A percentile compares a stretch with the other conserved stretches of the same genome.
These are phyloP conservation scores for Kalmanozyma brasiliensis DNA, from an alignment of 1,284 basidiomycete species.

Conservation along the genomic window DNA sequence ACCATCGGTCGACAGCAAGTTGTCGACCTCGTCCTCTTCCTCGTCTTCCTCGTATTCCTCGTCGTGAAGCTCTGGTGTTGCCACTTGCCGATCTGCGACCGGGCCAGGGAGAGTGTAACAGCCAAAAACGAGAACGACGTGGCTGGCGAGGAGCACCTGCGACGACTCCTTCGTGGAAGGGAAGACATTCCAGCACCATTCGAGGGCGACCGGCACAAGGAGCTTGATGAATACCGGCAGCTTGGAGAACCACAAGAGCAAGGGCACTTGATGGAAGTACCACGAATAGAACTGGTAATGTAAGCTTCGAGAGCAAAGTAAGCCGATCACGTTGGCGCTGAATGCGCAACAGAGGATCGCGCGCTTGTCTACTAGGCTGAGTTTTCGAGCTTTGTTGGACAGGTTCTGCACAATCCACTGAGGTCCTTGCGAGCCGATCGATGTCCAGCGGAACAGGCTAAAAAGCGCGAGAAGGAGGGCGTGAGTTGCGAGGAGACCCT, in stretches of 20 bases:
- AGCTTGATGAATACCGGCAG: slow-evolving; percentile 36
- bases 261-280: slow-evolving; percentile 94
- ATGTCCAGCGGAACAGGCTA: slow-evolving; percentile 75
- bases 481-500: slow-evolving; percentile 77
- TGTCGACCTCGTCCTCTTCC: slow-evolving; percentile 33
- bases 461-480: slow-evolving; percentile 75
- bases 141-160: slow-evolving; percentile 35
- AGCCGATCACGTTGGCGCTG: slow-evolving; percentile 91
- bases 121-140: slow-evolving; percentile 41
- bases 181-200: slow-evolving; percentile 60
- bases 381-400: background rate
- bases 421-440: slow-evolving; percentile 76
- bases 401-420: slow-evolving; percentile 69
- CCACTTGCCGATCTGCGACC: background rate
- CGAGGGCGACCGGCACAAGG: slow-evolving; percentile 28
- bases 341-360: slow-evolving; percentile 69
- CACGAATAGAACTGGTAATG: slow-evolving; percentile 99
- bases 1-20: slow-evolving; percentile 15
- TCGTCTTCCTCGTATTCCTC: slow-evolving; percentile 28
- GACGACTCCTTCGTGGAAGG: slow-evolving; percentile 54
- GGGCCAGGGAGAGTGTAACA: slow-evolving; percentile 31
- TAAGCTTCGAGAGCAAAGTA: slow-evolving; percentile 90
- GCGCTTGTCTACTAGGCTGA: slow-evolving; percentile 1
- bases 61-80: background rate
- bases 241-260: slow-evolving; percentile 76